Conservation (phyloP, 2,329 filamentous ascomycete species). For the Ceratocystis variospora region DNA sequence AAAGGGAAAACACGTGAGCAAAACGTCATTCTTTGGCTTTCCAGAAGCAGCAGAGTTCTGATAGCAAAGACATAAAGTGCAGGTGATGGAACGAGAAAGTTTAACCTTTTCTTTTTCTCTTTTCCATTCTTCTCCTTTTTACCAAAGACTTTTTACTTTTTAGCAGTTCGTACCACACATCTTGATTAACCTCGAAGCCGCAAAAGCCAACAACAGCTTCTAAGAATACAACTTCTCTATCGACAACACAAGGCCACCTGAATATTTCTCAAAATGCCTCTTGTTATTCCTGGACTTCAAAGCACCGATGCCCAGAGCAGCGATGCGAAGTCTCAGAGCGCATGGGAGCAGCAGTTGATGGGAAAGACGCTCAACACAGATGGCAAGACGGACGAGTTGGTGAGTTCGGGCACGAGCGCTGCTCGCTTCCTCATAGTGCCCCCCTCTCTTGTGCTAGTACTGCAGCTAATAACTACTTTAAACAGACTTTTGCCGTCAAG, state of each 20-base stretch:
- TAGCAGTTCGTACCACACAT: not conserved
- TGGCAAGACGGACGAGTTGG: slow-evolving; percentile 34
- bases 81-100: not conserved
- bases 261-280: slow-evolving; percentile 40
- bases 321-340: slow-evolving; percentile 32
- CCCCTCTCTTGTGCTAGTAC: no score
- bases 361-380: slow-evolving; percentile 48
- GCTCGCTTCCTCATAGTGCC: no score
- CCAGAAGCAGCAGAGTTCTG: slow-evolving; percentile 1
- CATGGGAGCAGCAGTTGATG: slow-evolving; percentile 49
- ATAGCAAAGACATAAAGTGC: slow-evolving; percentile 3
- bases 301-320: slow-evolving; percentile 26
- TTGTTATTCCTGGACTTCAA: slow-evolving; percentile 47
- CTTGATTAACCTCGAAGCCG: not conserved
- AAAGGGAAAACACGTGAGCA: slow-evolving; percentile 3
- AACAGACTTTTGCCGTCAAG: slow-evolving; percentile 44
- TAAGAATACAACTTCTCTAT: not conserved
- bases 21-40: slow-evolving; percentile 8
- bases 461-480: not conserved
- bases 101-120: not conserved
- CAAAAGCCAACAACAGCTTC: no score
- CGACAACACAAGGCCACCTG: not conserved
- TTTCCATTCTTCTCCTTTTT: slow-evolving; percentile 4
- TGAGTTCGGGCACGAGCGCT: slow-evolving; percentile 25
- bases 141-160: not conserved